Base-by-base conservation (phyloP, 805 yeast species). In the Zygoascus biomembranicola region DNA sequence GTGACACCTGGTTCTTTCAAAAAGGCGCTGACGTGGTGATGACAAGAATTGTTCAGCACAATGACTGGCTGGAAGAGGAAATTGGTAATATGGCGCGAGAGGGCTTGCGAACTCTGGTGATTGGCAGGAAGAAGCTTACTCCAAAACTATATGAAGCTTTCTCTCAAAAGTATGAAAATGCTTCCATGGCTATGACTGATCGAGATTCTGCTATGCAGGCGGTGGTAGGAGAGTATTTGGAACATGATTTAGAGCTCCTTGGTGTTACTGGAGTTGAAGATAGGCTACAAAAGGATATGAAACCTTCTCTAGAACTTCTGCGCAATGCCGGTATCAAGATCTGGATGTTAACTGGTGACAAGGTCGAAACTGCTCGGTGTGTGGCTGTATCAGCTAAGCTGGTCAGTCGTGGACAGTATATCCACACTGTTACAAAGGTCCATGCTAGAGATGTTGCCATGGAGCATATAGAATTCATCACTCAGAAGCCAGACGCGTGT, bases 331-430 rank as follows among this genome's bases (percentile, higher is more conserved):
- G 98, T 3, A 81, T 95, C 53, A 90, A 90, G 63, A 94, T 94
- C 50, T 94, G 99, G 99, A 95, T 94, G 99, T 73, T 94, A 48
- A 94, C 99, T 0, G 99, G 99, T 60, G 99, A 94, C 68, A 94
- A 94, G 67, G 98, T 94, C 6, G 99, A 94, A 71, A 94, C 99
- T 0, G 99, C 99, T 1, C 81, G 90, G 56, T 94, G 99, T 77
- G 97, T 94, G 42, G 90, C 97, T 19, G 87, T 95, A n/a, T 87
- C 96, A 67, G 94, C 97, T 32, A 85, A 90, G 63, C 78, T 94
- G 50, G 92, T 94, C 31, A 78, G 95, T 1, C 79, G 98, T 59
- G 99, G 99, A 2, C 99, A 94, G 69, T 85, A 84, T 61, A 90
- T 94, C 23, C 96, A 90, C 65, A 83, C 90, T 1, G 78, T 94